Percentiles rank a stretch among this genome's conserved stretches.
Evolutionary conservation across 1,139 yeast genomes (phyloP).

Genomic region (Scheffersomyces illinoinensis): DNA sequence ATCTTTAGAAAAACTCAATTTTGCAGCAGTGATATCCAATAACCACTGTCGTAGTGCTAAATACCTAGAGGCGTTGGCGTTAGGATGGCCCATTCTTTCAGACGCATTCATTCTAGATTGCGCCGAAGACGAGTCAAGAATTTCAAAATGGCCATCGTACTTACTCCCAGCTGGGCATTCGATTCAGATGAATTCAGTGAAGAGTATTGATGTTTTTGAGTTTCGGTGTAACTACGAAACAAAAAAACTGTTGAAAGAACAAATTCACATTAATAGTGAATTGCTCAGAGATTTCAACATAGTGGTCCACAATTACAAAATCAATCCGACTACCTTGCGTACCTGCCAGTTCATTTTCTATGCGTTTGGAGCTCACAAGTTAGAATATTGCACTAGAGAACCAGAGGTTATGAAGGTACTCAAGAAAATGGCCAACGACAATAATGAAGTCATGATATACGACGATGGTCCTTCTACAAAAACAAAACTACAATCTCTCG

Average conservation of each 20-base stretch:
- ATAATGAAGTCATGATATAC: slow-evolving; percentile 20
- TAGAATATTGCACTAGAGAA: slow-evolving; percentile 14
- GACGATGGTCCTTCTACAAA: slow-evolving; percentile 19
- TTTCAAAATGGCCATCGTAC: slow-evolving; percentile 52
- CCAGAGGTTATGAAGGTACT: slow-evolving; percentile 7
- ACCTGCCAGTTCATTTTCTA: slow-evolving; percentile 48
- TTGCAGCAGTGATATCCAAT: slow-evolving; percentile 68
- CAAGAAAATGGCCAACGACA: slow-evolving; percentile 3
- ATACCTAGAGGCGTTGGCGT: slow-evolving; percentile 79
- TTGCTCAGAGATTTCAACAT: slow-evolving; percentile 33
- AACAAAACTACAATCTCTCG: slow-evolving; percentile 3
- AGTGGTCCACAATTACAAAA: slow-evolving; percentile 26
- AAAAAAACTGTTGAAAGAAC: slow-evolving; percentile 28
- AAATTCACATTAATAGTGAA: slow-evolving; percentile 37
- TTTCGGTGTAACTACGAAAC: slow-evolving; percentile 34
- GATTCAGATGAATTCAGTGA: slow-evolving; percentile 30
- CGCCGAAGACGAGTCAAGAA: slow-evolving; percentile 20
- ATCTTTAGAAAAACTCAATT: slow-evolving; percentile 29
- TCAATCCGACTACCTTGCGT: slow-evolving; percentile 26
- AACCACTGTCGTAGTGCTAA: slow-evolving; percentile 66
- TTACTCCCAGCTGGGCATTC: slow-evolving; percentile 74
- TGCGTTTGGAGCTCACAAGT: slow-evolving; percentile 44
- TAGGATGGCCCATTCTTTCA: slow-evolving; percentile 87
- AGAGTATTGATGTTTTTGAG: slow-evolving; percentile 41
- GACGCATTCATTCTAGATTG: slow-evolving; percentile 61